Conservation (phyloP, 495 filamentous ascomycete species). For the Trichocladium antarcticum region DNA sequence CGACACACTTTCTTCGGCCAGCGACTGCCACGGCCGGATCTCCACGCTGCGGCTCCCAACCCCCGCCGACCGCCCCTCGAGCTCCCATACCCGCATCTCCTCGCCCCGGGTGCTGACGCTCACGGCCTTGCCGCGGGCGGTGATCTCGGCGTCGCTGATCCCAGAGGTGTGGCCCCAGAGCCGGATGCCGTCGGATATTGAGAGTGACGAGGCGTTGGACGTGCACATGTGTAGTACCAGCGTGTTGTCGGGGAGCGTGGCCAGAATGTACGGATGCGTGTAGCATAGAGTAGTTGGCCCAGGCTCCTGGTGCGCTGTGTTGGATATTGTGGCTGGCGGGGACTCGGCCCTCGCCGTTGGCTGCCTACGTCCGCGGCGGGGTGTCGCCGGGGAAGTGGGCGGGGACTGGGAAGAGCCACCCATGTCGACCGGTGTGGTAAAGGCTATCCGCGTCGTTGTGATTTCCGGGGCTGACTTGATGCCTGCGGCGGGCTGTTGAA, state of each 20-base stretch:
- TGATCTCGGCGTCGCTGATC: conserved; percentile 76
- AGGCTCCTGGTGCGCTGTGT: conserved; percentile 10
- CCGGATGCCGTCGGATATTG: conserved; percentile 61
- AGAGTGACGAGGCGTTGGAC: conserved; percentile 54
- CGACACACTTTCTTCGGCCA: conserved; percentile 6
- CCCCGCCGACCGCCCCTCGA: conserved; percentile 56
- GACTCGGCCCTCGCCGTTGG: background rate
- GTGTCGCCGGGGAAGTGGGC: conserved; percentile 20
- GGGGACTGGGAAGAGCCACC: background rate
- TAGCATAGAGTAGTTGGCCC: conserved; percentile 71
- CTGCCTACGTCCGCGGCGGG: background rate
- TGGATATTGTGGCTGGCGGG: background rate
- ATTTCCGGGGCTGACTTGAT: conserved; percentile 33
- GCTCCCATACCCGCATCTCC: conserved; percentile 88
- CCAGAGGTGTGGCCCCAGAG: conserved; percentile 94
- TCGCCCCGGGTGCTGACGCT: conserved; percentile 72
- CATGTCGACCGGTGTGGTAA: conserved; percentile 26
- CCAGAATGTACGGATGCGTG: conserved; percentile 82
- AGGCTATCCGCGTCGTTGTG: conserved; percentile 36
- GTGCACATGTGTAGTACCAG: conserved; percentile 76
- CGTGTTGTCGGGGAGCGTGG: conserved; percentile 85
- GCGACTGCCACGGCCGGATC: conserved; percentile 33
- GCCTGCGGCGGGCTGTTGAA: conserved; percentile 28
- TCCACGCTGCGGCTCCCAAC: conserved; percentile 30
- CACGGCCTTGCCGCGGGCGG: conserved; percentile 77